Evolutionary conservation across 441 rosid species (phyloP).

Genomic region (Kokia cookei): DNA sequence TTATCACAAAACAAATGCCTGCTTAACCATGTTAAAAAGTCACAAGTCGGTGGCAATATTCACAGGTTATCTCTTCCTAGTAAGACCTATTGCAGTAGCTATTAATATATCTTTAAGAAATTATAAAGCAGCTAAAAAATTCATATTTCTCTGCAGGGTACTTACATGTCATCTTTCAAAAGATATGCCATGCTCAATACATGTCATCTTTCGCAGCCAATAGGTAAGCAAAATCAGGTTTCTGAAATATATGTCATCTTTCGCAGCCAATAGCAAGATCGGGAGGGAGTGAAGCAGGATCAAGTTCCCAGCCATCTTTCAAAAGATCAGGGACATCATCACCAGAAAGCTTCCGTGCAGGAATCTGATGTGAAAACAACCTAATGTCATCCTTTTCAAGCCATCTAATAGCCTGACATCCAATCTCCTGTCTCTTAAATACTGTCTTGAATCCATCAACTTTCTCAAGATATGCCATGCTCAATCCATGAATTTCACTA

Average conservation of each 20-base stretch:
- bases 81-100: neutral
- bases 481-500: conserved; percentile 65
- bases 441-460: conserved; percentile 59
- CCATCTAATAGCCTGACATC: conserved; percentile 61
- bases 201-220: conserved; percentile 12
- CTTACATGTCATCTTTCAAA: neutral
- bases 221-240: neutral
- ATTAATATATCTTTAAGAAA: neutral
- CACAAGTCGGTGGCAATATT: neutral
- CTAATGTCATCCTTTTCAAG: conserved; percentile 47
- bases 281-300: conserved; percentile 68
- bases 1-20: neutral
- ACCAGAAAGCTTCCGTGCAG: conserved; percentile 58
- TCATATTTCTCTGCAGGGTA: neutral
- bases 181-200: neutral
- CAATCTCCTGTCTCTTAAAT: conserved; percentile 66
- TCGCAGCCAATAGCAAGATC: conserved; percentile 18
- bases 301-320: conserved; percentile 82
- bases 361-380: conserved; percentile 83
- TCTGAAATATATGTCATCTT: conserved; percentile 8
- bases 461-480: conserved; percentile 83
- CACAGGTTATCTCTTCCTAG: neutral
- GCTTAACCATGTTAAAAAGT: neutral
- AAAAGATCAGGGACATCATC: conserved; percentile 37
- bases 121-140: neutral